A percentile compares a stretch with the other conserved stretches of the same genome.
Evolutionary conservation across 305 asterid species (phyloP).

Genomic region (Solanum hybrid): DNA sequence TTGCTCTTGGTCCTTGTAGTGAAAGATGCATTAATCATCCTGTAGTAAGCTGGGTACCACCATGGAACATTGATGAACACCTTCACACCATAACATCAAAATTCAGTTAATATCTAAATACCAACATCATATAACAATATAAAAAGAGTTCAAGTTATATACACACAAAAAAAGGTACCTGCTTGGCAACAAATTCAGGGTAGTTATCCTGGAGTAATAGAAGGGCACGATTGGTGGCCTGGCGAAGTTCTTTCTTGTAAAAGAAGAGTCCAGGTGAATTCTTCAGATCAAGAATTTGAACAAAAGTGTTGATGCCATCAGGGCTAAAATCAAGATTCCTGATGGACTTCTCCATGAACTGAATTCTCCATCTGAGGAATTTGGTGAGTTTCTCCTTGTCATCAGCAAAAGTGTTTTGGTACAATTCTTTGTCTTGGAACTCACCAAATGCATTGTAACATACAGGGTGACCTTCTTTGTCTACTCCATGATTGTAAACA

Average conservation of each 20-base stretch:
- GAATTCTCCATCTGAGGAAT: slow-evolving; percentile 71
- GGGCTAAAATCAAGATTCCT: slow-evolving; percentile 71
- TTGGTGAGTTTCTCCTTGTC: slow-evolving; percentile 39
- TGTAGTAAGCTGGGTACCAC: slow-evolving; percentile 92
- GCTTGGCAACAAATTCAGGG: slow-evolving; percentile 89
- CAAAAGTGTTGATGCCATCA: slow-evolving; percentile 60
- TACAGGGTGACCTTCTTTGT: slow-evolving; percentile 51
- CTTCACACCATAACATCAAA: slow-evolving; percentile 21
- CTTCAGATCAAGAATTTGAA: slow-evolving; percentile 75
- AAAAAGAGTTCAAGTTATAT: not conserved
- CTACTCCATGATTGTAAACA: slow-evolving; percentile 42
- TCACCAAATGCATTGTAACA: slow-evolving; percentile 69
- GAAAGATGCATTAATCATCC: slow-evolving; percentile 72
- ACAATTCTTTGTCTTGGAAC: slow-evolving; percentile 40
- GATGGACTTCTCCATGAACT: slow-evolving; percentile 65
- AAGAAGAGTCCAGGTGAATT: slow-evolving; percentile 64
- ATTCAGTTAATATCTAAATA: not conserved
- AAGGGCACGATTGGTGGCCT: slow-evolving; percentile 74
- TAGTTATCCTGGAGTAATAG: slow-evolving; percentile 80
- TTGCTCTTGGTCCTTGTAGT: slow-evolving; percentile 91
- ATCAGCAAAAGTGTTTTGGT: slow-evolving; percentile 37
- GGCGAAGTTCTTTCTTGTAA: slow-evolving; percentile 73
- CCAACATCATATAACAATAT: slow-evolving; percentile 1
- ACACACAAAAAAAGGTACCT: slow-evolving; percentile 38
- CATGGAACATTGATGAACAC: slow-evolving; percentile 89